Evolutionary conservation across 1,284 basidiomycete genomes (phyloP), one percentile per base, ranked within the genome.

Genomic region (Sphagnurus paluster): DNA sequence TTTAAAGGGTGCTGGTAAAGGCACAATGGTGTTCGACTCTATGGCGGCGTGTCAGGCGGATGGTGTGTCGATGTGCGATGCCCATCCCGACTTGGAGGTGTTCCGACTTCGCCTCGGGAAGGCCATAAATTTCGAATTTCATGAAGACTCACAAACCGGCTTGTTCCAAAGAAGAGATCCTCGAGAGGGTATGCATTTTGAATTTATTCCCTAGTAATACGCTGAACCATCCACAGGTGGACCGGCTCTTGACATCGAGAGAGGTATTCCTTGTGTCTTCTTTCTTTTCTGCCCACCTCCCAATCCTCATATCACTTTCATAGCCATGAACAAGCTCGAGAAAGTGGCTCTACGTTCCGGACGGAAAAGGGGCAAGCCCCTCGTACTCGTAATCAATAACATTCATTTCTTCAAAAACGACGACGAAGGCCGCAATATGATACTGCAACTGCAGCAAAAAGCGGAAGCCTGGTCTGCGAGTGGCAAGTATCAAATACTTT

Each of bases 381-480:
- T 93, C 3, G 83, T 93, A 1, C 67, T 94, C 29, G 80, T 92
- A 34, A 72, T 94, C 57, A 92, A 84, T 61, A 85, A 86, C 53
- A 66, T 92, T 2, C 91, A 93, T 54, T 80, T 82, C 55, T 86
- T 92, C 67, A 80, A 84, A 35, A 88, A 91, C 55, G 80, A 90
- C 50, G 84, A 87, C n/a, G 82, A 82, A 20, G 91, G 90, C 0
- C 74, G 77, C 49, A 80, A 85, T 24, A 76, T 93, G 64, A 68
- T 95, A 7, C 70, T 92, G 52, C 90, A 92, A 60, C 73, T 93
- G 13, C 92, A 93, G 61, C 89, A 90, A 59, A 77, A 83, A 37
- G 91, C 90, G 4, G 91, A 93, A 62, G 70, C 82, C 8, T 94
- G 92, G 90, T 83, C 87, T 1, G 85, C 87, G 9, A 82, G 84